A percentile compares a stretch with the other conserved stretches of the same genome.
These are phyloP conservation scores for Leishmania tropica DNA, from an alignment of 208 protist species.

Conservation along the genomic window DNA sequence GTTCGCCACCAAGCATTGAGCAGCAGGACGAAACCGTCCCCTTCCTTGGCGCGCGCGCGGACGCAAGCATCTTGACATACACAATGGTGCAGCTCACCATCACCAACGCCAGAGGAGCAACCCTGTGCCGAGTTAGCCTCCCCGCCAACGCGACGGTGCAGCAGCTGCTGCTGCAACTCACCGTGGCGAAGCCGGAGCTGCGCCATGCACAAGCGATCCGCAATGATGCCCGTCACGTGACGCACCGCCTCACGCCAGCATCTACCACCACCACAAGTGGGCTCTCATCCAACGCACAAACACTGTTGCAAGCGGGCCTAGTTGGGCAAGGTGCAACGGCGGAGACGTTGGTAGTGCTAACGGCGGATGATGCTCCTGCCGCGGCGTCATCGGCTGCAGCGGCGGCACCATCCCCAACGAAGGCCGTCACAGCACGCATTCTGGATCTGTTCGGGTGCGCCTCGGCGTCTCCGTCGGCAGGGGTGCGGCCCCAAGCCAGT, in stretches of 20 bases:
- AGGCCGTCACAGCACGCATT: slow-evolving; percentile 10
- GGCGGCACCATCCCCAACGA: not conserved
- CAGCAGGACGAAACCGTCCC: not conserved
- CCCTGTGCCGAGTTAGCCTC: slow-evolving; percentile 9
- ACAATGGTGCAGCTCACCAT: slow-evolving; percentile 22
- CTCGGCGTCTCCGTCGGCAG: not conserved
- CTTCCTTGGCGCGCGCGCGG: not conserved
- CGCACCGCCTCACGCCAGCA: not conserved
- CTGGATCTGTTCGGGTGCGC: slow-evolving; percentile 27
- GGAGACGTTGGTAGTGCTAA: slow-evolving; percentile 22
- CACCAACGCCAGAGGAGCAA: not conserved
- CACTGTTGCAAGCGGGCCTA: slow-evolving; percentile 12
- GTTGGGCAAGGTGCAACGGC: not conserved
- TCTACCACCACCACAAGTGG: not conserved
- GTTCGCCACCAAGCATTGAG: not conserved
- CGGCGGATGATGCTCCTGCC: not conserved
- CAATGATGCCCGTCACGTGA: slow-evolving; percentile 16
- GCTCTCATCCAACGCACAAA: not conserved
- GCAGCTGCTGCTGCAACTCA: slow-evolving; percentile 4
- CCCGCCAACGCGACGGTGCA: slow-evolving; percentile 9
- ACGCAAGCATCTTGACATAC: not conserved
- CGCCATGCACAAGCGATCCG: not conserved
- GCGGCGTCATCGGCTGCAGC: not conserved
- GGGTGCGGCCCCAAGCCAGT: not conserved
- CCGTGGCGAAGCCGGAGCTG: slow-evolving; percentile 3